Base-by-base conservation (phyloP, 257 asterid species). In the Linderniella brevidens region DNA sequence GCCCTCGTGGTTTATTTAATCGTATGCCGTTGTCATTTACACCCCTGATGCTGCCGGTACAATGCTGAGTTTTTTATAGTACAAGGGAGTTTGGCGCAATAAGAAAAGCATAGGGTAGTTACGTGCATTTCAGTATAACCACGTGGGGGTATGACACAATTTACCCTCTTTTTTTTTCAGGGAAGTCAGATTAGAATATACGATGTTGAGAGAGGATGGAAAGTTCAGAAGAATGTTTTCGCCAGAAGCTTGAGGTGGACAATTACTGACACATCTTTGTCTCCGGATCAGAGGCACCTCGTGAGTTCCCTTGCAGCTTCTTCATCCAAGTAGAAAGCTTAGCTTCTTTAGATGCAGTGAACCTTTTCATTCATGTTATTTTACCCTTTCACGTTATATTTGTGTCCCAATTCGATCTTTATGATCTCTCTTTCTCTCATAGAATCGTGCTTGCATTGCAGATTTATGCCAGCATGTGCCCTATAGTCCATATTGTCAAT, bases 191-290 rank as follows among this genome's bases (percentile, higher is more conserved):
- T 86, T 49, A 75, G 80, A 68, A 65, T 82, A 67, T 86, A 86
- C 37, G 65, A 86, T 46, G 97, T 86, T 13, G 97, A 86, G 6
- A 58, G 67, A 56, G 85, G 82, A 64, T 82, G 94, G 97, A 86
- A 69, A 73, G 92, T 86, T 60, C 82, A 43, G 60, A 86, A 86
- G 79, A 66, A 79, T 59, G 65, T 82, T 62, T 61, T 59, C 42
- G 94, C 94, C 1, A 63, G 64, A 73, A 77, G 93, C 78, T 73
- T 82, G 75, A 71, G 85, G 63, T 86, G 97, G 94, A 77, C 97
- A 12, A 73, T 86, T 49, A 86, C 97, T 17, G 97, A 86, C 56
- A 72, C 93, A 3, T 75, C 87, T 59, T 64, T 82, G 57, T 86
- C 92, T 29, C 92, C 90, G 9, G 78, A 77, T 70, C 80, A 77